Conservation (phyloP, 352 stramenopile species). For the Globisporangium acanthophoron region DNA sequence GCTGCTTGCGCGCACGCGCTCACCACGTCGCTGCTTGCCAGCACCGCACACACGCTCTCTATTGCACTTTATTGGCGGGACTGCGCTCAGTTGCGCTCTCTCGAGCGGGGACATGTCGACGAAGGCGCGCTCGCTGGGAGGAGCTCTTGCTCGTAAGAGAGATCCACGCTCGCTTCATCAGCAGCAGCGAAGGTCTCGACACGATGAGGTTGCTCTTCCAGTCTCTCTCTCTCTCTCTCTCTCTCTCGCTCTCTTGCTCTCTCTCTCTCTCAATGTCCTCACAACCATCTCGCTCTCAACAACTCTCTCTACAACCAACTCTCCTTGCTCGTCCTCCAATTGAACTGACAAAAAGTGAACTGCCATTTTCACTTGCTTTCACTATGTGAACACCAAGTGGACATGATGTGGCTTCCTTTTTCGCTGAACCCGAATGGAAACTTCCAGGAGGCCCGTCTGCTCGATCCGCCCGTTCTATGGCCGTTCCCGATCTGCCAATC, state of each 20-base stretch:
- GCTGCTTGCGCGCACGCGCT: not conserved
- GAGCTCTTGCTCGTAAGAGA: too few species aligned
- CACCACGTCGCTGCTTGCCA: not conserved
- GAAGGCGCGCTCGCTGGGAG: not conserved
- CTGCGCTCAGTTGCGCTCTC: not conserved
- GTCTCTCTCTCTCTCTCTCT: too few species aligned
- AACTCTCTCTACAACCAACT: not conserved
- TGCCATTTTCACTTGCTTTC: not conserved
- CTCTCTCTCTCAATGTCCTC: too few species aligned
- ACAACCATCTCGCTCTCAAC: too few species aligned
- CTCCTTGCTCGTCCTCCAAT: not conserved
- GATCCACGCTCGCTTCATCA: too few species aligned
- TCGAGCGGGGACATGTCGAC: not conserved
- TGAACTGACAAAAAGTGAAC: not conserved
- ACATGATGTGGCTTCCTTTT: not conserved
- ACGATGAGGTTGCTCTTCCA: not conserved
- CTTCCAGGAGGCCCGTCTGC: not conserved
- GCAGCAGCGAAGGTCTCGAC: not conserved
- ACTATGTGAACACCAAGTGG: not conserved
- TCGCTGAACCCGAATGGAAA: not conserved
- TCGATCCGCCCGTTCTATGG: not conserved
- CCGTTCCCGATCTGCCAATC: not conserved
- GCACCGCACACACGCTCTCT: not conserved
- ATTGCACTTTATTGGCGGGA: not conserved
- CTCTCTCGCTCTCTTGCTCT: too few species aligned